phyloP scores from a whole-genome alignment of 2,329 filamentous ascomycete species.

The Trichoderma sp. region DNA sequence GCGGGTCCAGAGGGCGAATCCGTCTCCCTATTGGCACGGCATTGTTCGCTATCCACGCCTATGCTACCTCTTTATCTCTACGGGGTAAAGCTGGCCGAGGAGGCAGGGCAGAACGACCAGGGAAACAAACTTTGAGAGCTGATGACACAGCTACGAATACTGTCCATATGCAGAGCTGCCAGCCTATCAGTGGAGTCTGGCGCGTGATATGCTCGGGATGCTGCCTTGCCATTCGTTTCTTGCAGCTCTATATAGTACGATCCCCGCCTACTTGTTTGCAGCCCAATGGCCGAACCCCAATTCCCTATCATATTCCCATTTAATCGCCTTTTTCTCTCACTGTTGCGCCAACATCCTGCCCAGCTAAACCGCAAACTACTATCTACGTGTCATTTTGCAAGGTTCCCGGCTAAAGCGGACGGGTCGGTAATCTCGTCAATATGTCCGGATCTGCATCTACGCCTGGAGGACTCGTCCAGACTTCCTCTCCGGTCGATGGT shows the following conservation, averaged over 20 bases:
- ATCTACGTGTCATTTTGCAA: not conserved
- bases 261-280: conserved; percentile 7
- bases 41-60: not conserved
- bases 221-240: conserved; percentile 8
- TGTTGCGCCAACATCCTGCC: not conserved
- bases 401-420: not conserved
- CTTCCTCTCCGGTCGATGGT: conserved; percentile 27
- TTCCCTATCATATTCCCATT: not conserved
- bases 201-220: conserved; percentile 14
- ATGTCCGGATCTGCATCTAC: conserved; percentile 20
- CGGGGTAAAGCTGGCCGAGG: not conserved
- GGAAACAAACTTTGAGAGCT: not conserved
- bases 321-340: conserved; percentile 5
- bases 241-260: conserved; percentile 10
- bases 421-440: conserved; percentile 16
- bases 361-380: not conserved
- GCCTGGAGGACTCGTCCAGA: conserved; percentile 22
- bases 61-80: conserved; percentile 4
- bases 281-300: conserved; percentile 7
- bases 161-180: conserved; percentile 1
- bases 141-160: not conserved
- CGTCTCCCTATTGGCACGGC: not conserved
- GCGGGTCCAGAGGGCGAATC: not conserved
- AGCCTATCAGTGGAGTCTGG: conserved; percentile 8
- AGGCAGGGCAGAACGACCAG: not conserved